Evolutionary conservation across 306 rosid genomes (phyloP).

Genomic region (Dryas drummondii): DNA sequence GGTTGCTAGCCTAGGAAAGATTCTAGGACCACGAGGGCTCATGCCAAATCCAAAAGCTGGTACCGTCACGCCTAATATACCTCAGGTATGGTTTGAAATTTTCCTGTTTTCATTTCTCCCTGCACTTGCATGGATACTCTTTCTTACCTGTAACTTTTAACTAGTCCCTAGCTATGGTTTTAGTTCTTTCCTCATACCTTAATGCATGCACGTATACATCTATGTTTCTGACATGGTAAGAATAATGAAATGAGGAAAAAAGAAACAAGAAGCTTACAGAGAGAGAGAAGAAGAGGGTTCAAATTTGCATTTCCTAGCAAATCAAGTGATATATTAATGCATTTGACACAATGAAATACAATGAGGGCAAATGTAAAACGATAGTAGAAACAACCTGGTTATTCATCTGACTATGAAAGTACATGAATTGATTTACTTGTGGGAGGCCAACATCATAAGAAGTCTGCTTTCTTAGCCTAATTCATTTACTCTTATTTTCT

Average conservation of each 20-base stretch:
- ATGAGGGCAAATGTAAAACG: neutral
- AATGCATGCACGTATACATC: neutral
- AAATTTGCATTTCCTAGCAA: neutral
- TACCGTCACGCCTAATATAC: slow-evolving; percentile 90
- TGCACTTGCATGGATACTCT: neutral
- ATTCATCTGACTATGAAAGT: neutral
- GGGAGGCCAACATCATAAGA: neutral
- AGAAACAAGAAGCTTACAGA: neutral
- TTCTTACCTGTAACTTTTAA: neutral
- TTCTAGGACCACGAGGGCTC: slow-evolving; percentile 98
- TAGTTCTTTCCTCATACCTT: neutral
- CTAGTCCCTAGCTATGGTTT: neutral
- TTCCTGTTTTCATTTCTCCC: neutral
- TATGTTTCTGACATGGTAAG: neutral
- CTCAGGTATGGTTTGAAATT: slow-evolving; percentile 56
- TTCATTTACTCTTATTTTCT: neutral
- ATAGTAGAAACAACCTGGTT: neutral
- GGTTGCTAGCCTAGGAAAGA: slow-evolving; percentile 98
- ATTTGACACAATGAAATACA: neutral
- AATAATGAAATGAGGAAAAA: neutral
- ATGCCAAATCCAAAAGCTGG: slow-evolving; percentile 99
- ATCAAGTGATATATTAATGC: neutral
- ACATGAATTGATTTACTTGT: neutral
- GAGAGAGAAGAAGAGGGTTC: neutral
- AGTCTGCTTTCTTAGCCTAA: neutral